Base-by-base conservation (phyloP, 345 rosid species). In the Cardamine occulta region DNA sequence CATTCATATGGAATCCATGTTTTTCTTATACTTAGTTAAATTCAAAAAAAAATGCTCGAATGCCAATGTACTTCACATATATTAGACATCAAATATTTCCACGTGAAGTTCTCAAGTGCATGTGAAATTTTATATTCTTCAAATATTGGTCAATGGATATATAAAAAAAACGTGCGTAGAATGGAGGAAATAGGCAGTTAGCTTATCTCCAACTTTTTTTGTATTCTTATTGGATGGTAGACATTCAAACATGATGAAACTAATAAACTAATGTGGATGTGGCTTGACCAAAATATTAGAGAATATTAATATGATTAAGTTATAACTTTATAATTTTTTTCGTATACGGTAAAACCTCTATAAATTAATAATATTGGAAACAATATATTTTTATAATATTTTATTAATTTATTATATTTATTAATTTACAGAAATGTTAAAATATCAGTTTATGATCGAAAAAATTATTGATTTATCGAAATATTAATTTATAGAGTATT, bases 71-170 rank as follows among this genome's bases (percentile, higher is more conserved):
- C 19, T 0, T 26, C 69, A 62, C 31, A 62, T 49, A 12, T 39
- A 12, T 23, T 44, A 74, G 15, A 48, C 6, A 37, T 48, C 17
- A 23, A 26, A 57, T 23, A 34, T 18, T 66, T 14, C 60, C 68
- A 75, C 68, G 68, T 75, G 37, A 60, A 51, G 21, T 18, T 67
- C 61, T 58, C 73, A 48, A 37, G 23, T 75, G 63, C 79, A 75
- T 68, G 74, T 34, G 62, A 52, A 68, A 51, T 0, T 40, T 0
- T 53, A 19, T 17, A 39, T 52, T n/a, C 66, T 23, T 64, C 21
- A 49, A n/a, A 37, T 17, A 37, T 9, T 35, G 26, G 52, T 49
- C 55, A 58, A 56, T 47, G 12, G 5, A 47, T 35, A 59, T 24
- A 42, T 23, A 11, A 21, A 66, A 66, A 13, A 11, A 55, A 73